Evolutionary conservation across 2,329 filamentous ascomycete species (phyloP), one percentile per base, ranked within the genome.

Genomic region (Septoria linicola): DNA sequence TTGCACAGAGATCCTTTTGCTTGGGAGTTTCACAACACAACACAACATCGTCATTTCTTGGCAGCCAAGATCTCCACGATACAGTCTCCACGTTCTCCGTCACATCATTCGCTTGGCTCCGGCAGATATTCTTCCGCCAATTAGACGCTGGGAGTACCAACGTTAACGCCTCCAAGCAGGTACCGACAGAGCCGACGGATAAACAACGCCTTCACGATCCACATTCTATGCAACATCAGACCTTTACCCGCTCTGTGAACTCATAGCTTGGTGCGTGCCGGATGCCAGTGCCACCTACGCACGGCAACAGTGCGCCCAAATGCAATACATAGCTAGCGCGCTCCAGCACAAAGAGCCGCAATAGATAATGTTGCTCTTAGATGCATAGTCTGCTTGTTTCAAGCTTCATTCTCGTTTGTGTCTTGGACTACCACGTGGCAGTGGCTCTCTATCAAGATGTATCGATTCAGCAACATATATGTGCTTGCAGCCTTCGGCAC

Each of bases 401-500:
- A 27, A 27, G 5, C 23, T 10, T 27, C 23, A 10, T 5, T 10
- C 5, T 5, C 5, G 10, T 10, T 5, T 27, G 23, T 27, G 23
- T 27, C 23, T 27, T 5, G 5, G 5, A 10, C 5, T 27, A 5
- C 10, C 23, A 27, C 5, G 23, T 27, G 5, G 23, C 23, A 27
- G 23, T 27, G 23, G 10, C 23, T 5, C 10, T 27, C 5, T 27
- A 27, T 10, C 23, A 52, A 55, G 27, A 67, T 76, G 10, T 54
- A 51, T 57, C 54, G 48, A 14, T 54, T 57, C 37, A 46, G 39
- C 17, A 81, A 81, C 57, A 76, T 81, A 62, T 82, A 82, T 63
- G 69, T 74, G 43, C 76, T 80, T 55, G 76, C 78, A 47, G 76
- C 75, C 62, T 77, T 80, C 63, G 73, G 78, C 64, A 76, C 80